These are phyloP conservation scores for Pseudozyma sp. DNA, from an alignment of 1,284 basidiomycete species.

Conservation along the genomic window DNA sequence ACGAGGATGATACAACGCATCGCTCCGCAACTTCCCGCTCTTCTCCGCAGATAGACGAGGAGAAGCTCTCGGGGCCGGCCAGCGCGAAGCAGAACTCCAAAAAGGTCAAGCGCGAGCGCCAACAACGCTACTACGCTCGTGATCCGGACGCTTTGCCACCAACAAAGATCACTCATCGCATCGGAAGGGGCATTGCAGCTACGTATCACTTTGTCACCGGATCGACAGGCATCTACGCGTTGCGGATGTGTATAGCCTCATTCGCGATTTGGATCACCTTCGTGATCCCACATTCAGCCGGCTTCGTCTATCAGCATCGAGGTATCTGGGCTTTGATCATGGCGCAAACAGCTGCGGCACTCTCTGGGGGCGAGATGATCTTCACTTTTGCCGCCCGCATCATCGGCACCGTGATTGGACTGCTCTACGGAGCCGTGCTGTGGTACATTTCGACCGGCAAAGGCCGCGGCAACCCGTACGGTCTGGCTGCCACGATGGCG, in stretches of 20 bases:
- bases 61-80: conserved; percentile 10
- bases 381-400: conserved; percentile 56
- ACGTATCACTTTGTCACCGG: conserved; percentile 34
- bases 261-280: conserved; percentile 75
- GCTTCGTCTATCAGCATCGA: conserved; percentile 64
- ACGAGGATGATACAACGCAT: conserved; percentile 17
- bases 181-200: conserved; percentile 53
- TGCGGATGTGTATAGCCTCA: conserved; percentile 72
- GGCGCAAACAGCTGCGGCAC: conserved; percentile 61
- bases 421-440: conserved; percentile 76
- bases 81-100: not conserved
- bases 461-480: conserved; percentile 74
- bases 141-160: conserved; percentile 83
- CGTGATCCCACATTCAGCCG: conserved; percentile 38
- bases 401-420: conserved; percentile 65
- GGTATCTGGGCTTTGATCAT: conserved; percentile 65
- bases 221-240: conserved; percentile 76
- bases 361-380: conserved; percentile 61
- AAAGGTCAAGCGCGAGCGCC: conserved; percentile 9
- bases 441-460: conserved; percentile 76
- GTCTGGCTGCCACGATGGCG: conserved; percentile 77
- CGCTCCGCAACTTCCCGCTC: not conserved
- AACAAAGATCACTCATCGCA: conserved; percentile 26
- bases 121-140: conserved; percentile 69
- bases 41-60: conserved; percentile 23